Evolutionary conservation across 2,329 filamentous ascomycete genomes (phyloP).

Genomic region (Sclerotinia subarctica): DNA sequence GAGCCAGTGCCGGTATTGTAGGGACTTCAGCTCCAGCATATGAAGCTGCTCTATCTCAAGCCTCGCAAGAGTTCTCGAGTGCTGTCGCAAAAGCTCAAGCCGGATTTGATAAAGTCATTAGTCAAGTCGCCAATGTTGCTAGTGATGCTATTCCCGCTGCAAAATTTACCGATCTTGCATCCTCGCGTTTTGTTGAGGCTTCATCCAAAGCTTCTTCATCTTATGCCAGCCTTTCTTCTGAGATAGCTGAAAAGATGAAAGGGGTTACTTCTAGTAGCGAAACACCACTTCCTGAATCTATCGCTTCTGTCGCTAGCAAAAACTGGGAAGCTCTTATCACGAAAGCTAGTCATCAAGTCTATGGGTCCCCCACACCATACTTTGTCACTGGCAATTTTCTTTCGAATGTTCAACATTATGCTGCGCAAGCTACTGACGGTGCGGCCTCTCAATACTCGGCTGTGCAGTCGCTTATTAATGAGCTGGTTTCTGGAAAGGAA

Average conservation of each 20-base stretch:
- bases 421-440: slow-evolving; percentile 59
- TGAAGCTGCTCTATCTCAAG: slow-evolving; percentile 30
- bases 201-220: slow-evolving; percentile 45
- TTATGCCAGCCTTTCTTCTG: slow-evolving; percentile 56
- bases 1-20: slow-evolving; percentile 29
- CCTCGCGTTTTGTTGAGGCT: slow-evolving; percentile 45
- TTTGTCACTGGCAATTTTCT: slow-evolving; percentile 44
- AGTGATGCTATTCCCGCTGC: slow-evolving; percentile 40
- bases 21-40: slow-evolving; percentile 30
- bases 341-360: slow-evolving; percentile 37
- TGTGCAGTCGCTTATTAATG: slow-evolving; percentile 69
- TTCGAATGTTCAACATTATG: slow-evolving; percentile 54
- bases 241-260: slow-evolving; percentile 41
- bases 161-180: slow-evolving; percentile 43
- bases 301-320: slow-evolving; percentile 46
- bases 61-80: slow-evolving; percentile 28
- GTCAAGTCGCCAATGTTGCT: slow-evolving; percentile 38
- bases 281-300: slow-evolving; percentile 51
- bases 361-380: slow-evolving; percentile 37
- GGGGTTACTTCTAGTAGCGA: slow-evolving; percentile 45
- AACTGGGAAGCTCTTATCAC: slow-evolving; percentile 40
- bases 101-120: slow-evolving; percentile 31
- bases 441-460: slow-evolving; percentile 64
- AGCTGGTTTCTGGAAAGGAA: slow-evolving; percentile 74
- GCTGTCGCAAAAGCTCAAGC: slow-evolving; percentile 24